Evolutionary conservation across 345 rosid genomes (phyloP), one percentile per base, ranked within the genome.

Genomic region (Clarkia xantiana): DNA sequence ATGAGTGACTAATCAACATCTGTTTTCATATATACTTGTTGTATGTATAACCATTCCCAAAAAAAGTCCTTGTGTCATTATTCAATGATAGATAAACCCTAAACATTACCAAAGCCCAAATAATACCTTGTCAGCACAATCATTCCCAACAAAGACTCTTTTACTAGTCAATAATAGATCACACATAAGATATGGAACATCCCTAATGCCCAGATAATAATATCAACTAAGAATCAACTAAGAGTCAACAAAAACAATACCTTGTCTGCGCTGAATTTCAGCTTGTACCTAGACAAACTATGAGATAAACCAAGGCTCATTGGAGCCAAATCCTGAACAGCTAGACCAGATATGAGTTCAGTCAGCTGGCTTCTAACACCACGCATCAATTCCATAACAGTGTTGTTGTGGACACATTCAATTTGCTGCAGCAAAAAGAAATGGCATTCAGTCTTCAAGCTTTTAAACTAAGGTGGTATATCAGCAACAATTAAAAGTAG

Each of bases 231-330:
- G 17, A 36, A 15, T 29, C 10, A 11, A 36, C 42, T 8, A 17
- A 19, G 46, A 1, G 11, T 11, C 8, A 42, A 6, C 12, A 17
- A 19, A 4, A 40, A 15, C 14, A 43, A 19, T 66, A 88, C 98
- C 94, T 91, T 91, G 36, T 91, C 98, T 46, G 96, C 76, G 58
- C 94, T 86, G 64, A 91, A 81, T 66, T 91, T 91, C 34, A 91
- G 75, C 63, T 80, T 91, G 73, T 78, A 91, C 65, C 98, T 68
- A 14, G 98, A 89, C 42, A 91, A 65, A 25, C 94, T 91, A 62
- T 91, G 93, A 50, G 98, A 86, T 53, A 91, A 75, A 61, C 94
- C 98, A 71, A 84, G 66, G 53, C 98, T 91, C 98, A 86, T 91
- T 11, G 94, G 96, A 40, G 86, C 93, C 61, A 91, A 62, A 63